Percentiles rank a stretch among this genome's conserved stretches.
phyloP scores from a whole-genome alignment of 2,329 filamentous ascomycete species.

The Pestalotiopsis sp. region DNA sequence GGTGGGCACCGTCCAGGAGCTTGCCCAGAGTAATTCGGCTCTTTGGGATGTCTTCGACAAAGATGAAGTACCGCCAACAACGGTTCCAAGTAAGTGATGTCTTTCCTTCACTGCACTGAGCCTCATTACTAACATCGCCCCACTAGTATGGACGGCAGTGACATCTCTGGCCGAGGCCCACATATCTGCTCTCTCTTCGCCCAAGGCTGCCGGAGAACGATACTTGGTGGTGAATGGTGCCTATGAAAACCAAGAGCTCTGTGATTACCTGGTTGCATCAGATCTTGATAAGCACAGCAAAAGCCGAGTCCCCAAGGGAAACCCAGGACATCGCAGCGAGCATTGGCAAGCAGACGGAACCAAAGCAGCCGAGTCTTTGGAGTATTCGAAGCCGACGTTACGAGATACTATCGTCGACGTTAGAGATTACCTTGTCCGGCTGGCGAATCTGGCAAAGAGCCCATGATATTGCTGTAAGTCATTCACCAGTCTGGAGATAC shows the following conservation, averaged over 20 bases:
- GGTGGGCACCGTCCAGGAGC: neutral
- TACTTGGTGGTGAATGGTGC: constrained; percentile 3
- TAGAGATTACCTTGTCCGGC: neutral
- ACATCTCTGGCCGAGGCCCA: constrained; percentile 8
- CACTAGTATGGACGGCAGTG: constrained; percentile 7
- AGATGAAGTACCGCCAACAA: constrained; percentile 6
- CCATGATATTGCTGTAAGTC: neutral
- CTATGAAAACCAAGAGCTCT: constrained; percentile 8
- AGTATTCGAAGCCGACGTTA: neutral
- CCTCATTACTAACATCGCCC: neutral
- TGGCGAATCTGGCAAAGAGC: neutral
- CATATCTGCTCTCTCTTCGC: neutral
- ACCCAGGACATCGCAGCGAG: neutral
- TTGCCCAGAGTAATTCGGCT: constrained; percentile 2
- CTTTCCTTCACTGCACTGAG: neutral
- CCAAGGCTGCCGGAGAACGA: neutral
- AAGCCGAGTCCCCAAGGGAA: neutral
- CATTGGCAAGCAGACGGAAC: constrained; percentile 5
- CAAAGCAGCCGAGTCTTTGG: constrained; percentile 2
- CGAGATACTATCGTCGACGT: neutral
- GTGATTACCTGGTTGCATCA: neutral
- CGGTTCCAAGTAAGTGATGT: constrained; percentile 1
- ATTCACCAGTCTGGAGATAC: neutral
- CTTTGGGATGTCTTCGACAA: constrained; percentile 2
- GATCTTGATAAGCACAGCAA: neutral